phyloP scores from a whole-genome alignment of 208 protist genomes.

The Leptomonas pyrrhocoris region DNA sequence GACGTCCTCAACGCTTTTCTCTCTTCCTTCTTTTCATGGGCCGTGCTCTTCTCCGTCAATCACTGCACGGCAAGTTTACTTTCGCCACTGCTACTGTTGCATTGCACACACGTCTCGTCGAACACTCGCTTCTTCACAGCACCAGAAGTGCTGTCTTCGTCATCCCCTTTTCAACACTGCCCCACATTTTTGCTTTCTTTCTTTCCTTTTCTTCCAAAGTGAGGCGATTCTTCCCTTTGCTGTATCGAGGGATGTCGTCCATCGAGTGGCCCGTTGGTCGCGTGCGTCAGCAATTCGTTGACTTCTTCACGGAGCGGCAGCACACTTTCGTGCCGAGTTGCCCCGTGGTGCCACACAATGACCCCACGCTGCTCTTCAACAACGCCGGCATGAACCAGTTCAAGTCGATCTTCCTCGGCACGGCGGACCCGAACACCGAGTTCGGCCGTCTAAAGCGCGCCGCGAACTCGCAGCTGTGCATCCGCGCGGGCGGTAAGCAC shows the following conservation, averaged over 20 bases:
- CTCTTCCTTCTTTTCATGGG: too few species aligned
- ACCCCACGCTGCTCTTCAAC: constrained; percentile 98
- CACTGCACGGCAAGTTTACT: too few species aligned
- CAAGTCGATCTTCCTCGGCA: constrained; percentile 98
- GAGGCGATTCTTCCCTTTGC: constrained; percentile 29
- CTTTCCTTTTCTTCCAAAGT: constrained; percentile 19
- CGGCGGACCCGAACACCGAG: constrained; percentile 91
- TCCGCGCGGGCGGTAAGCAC: constrained; percentile 99
- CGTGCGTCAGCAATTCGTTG: constrained; percentile 94
- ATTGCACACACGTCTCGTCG: too few species aligned
- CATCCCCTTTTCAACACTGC: not conserved
- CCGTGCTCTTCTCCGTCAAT: too few species aligned
- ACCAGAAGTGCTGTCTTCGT: too few species aligned
- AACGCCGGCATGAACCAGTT: constrained; percentile 99
- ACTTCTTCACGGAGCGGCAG: constrained; percentile 93
- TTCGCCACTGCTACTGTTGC: too few species aligned
- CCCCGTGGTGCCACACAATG: constrained; percentile 95
- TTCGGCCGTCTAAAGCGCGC: constrained; percentile 95
- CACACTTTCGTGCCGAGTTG: constrained; percentile 94
- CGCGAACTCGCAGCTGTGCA: constrained; percentile 99
- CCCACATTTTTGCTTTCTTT: constrained; percentile 24
- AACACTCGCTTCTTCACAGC: too few species aligned
- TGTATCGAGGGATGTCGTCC: constrained; percentile 27
- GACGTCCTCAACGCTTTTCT: too few species aligned
- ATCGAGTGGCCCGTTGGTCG: constrained; percentile 81